Percentiles rank a stretch among this genome's conserved stretches.
Conservation (phyloP, 345 rosid genomes). For the Hirschfeldia incana region DNA sequence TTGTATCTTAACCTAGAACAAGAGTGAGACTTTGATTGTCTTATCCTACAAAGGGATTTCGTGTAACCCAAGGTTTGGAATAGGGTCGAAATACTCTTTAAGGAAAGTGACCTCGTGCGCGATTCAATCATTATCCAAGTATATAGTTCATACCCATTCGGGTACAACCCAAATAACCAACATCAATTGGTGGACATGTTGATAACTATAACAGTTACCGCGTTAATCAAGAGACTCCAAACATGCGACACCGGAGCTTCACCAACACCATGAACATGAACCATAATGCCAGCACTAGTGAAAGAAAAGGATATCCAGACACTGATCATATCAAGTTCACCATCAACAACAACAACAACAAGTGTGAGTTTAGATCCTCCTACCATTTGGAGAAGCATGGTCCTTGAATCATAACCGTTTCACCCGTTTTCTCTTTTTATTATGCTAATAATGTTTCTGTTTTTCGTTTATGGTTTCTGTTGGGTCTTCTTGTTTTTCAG, state of each 20-base stretch:
- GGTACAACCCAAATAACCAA: no score
- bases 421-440: not conserved
- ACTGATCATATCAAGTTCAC: not conserved
- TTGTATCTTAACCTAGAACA: no score
- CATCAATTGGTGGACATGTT: not conserved
- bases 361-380: not conserved
- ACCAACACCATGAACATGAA: constrained; percentile 6
- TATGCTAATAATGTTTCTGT: not conserved
- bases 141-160: no score
- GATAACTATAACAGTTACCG: not conserved
- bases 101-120: no score
- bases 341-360: not conserved
- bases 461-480: not conserved
- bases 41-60: no score
- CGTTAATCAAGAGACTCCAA: constrained; percentile 1
- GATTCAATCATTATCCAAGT: no score
- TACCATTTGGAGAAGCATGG: not conserved
- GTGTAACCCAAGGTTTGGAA: no score
- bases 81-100: no score
- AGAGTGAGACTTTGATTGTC: no score
- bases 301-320: not conserved
- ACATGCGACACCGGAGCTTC: constrained; percentile 6
- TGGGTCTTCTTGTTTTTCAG: not conserved
- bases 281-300: not conserved
- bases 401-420: not conserved